Conservation (phyloP, 2,329 filamentous ascomycete species). For the Cladosporium halotolerans region DNA sequence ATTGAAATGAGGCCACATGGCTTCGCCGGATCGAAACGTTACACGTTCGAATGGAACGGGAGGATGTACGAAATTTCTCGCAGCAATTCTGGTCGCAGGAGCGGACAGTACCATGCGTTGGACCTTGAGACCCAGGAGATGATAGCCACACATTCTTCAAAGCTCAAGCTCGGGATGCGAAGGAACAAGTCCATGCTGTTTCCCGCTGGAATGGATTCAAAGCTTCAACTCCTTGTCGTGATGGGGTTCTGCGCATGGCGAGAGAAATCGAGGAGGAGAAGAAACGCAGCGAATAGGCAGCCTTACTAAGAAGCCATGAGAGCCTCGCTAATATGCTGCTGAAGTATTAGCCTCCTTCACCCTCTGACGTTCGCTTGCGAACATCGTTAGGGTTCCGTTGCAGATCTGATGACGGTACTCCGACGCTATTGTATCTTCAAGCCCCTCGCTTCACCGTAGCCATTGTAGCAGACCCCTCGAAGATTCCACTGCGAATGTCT, state of each 20-base stretch:
- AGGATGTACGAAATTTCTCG: background rate
- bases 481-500: conserved; percentile 53
- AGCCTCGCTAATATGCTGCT: too few relatives aligned
- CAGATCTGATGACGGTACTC: too few relatives aligned
- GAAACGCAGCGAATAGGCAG: background rate
- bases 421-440: conserved; percentile 36
- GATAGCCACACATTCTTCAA: background rate
- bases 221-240: background rate
- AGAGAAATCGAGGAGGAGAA: background rate
- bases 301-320: background rate
- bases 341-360: too few relatives aligned
- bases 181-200: background rate
- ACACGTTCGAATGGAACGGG: background rate
- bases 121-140: background rate
- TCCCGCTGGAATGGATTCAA: background rate
- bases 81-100: background rate
- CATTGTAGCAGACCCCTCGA: conserved; percentile 38
- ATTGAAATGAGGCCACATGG: background rate
- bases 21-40: background rate
- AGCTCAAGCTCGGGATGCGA: background rate
- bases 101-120: background rate
- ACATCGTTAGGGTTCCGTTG: too few relatives aligned
- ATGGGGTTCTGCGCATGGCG: background rate
- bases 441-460: conserved; percentile 40
- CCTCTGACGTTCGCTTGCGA: too few relatives aligned